A percentile compares a stretch with the other conserved stretches of the same genome.
These are phyloP conservation scores for Jatropha curcas DNA, from an alignment of 345 rosid species.

Conservation along the genomic window DNA sequence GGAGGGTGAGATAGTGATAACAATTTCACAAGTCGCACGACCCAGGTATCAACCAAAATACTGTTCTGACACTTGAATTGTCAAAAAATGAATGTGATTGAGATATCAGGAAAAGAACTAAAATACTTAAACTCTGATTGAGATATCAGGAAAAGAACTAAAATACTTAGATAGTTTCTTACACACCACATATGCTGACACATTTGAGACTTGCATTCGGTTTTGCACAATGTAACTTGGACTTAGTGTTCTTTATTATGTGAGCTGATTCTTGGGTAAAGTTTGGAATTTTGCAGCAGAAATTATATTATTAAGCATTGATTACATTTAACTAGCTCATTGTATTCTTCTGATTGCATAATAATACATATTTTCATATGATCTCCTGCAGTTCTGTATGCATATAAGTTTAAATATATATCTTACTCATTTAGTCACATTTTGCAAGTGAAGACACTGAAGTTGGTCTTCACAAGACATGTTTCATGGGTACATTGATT, in stretches of 20 bases:
- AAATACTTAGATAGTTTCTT: not conserved
- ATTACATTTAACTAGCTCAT: not conserved
- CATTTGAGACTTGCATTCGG: not conserved
- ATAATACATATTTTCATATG: not conserved
- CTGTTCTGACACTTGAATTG: not conserved
- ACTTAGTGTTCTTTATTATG: not conserved
- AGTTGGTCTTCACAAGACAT: slow-evolving; percentile 3
- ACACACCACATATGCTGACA: not conserved
- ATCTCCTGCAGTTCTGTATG: not conserved
- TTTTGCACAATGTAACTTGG: not conserved
- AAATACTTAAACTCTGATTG: too few species aligned
- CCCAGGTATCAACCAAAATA: not conserved
- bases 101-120: not conserved
- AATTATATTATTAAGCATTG: not conserved
- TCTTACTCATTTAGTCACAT: not conserved
- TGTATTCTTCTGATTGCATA: not conserved
- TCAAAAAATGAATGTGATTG: not conserved
- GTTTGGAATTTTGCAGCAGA: not conserved
- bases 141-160: not conserved
- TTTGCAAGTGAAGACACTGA: not conserved
- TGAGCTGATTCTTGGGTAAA: not conserved
- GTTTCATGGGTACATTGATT: slow-evolving; percentile 10
- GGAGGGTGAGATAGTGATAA: not conserved
- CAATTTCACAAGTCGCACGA: not conserved
- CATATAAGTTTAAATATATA: not conserved